Evolutionary conservation across 1,139 yeast species (phyloP).

Genomic region (Arxiozyma slooffiae): DNA sequence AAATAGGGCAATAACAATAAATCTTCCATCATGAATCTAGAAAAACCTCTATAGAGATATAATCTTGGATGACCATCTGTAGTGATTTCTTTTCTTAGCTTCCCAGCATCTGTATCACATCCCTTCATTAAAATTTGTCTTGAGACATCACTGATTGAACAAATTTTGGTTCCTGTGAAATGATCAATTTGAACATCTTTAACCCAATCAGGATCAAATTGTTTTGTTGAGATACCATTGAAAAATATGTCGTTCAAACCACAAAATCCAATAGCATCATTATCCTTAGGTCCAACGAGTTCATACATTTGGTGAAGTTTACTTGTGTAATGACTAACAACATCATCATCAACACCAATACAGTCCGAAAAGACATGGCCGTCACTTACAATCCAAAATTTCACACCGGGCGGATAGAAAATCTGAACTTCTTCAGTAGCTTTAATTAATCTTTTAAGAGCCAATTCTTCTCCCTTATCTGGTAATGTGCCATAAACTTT

Average conservation of each 20-base stretch:
- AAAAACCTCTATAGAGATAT: conserved; percentile 46
- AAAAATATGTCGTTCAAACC: conserved; percentile 35
- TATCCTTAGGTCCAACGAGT: conserved; percentile 23
- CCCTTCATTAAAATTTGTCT: conserved; percentile 35
- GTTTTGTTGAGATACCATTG: conserved; percentile 20
- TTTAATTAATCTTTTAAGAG: conserved; percentile 31
- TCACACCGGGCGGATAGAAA: conserved; percentile 47
- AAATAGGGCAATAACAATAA: conserved; percentile 37
- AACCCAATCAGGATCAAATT: conserved; percentile 27
- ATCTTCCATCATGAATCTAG: conserved; percentile 52
- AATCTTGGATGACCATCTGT: conserved; percentile 42
- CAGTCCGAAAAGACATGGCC: conserved; percentile 62
- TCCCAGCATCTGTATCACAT: conserved; percentile 36
- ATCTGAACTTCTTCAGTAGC: conserved; percentile 29
- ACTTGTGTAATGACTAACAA: conserved; percentile 41
- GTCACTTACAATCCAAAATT: conserved; percentile 50
- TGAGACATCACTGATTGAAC: conserved; percentile 31
- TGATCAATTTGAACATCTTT: conserved; percentile 26
- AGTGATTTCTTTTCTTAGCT: conserved; percentile 30
- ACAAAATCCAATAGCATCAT: conserved; percentile 33
- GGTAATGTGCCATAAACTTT: conserved; percentile 46
- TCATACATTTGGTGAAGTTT: conserved; percentile 37
- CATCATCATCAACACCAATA: conserved; percentile 44
- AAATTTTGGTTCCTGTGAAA: conserved; percentile 32
- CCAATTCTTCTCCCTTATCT: conserved; percentile 39